A percentile compares a stretch with the other conserved stretches of the same genome.
phyloP scores from a whole-genome alignment of 1,284 basidiomycete species.

The Meira miltonrushii region DNA sequence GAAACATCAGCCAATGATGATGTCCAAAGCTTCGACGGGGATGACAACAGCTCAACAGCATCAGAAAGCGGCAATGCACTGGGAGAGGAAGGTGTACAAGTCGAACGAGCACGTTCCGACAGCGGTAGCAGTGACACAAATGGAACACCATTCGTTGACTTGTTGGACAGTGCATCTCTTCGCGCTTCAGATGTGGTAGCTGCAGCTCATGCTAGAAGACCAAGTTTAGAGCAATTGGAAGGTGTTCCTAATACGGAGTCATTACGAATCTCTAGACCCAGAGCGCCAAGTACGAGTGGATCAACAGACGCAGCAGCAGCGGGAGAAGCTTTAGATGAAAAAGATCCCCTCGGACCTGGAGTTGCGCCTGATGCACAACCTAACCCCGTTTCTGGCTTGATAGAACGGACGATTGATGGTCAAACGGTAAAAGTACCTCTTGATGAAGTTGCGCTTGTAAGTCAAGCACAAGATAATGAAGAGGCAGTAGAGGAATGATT shows the following conservation, averaged over 20 bases:
- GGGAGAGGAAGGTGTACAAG: slow-evolving; percentile 34
- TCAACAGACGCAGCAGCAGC: slow-evolving; percentile 10
- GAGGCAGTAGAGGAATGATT: too few species aligned
- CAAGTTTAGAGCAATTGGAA: slow-evolving; percentile 27
- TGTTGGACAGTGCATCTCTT: slow-evolving; percentile 1
- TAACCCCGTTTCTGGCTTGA: slow-evolving; percentile 28
- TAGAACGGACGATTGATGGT: slow-evolving; percentile 44
- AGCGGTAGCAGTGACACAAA: slow-evolving; percentile 22
- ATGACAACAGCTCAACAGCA: background rate
- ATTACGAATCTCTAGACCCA: background rate
- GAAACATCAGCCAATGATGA: slow-evolving; percentile 14
- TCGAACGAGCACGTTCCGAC: slow-evolving; percentile 16
- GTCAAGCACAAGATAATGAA: background rate
- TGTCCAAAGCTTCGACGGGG: background rate
- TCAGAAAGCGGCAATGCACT: background rate
- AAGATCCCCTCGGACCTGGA: slow-evolving; percentile 34
- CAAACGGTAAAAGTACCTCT: slow-evolving; percentile 42
- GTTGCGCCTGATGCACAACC: slow-evolving; percentile 22
- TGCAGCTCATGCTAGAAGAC: slow-evolving; percentile 28
- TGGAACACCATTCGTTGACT: slow-evolving; percentile 9
- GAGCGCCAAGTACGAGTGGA: background rate
- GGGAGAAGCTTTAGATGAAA: slow-evolving; percentile 18
- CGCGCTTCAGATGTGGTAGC: slow-evolving; percentile 13
- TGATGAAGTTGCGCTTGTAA: slow-evolving; percentile 40
- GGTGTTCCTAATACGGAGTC: background rate